Base-by-base conservation (phyloP, 345 rosid genomes). In the Bretschneidera sinensis region DNA sequence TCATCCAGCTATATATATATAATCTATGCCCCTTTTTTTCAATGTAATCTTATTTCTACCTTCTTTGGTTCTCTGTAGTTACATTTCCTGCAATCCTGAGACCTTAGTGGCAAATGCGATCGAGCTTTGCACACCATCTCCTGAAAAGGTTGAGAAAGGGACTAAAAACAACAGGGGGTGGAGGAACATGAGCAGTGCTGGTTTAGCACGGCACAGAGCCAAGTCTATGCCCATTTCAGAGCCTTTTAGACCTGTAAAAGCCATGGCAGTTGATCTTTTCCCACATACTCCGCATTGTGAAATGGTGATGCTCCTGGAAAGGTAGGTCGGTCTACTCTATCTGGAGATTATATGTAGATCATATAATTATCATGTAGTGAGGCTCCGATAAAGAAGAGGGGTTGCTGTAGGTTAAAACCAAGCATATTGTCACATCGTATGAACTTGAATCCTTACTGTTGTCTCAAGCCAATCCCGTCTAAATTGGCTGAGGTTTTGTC, bases 41-140 rank as follows among this genome's bases (percentile, higher is more conserved):
- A 1, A 2, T 33, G 21, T 8, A 33, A 43, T 51, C 59, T 24
- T 52, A 34, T 60, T 9, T 43, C 25, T 16, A 21, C 43, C 11
- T 28, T 55, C 11, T 62, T 64, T 63, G 51, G n/a, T 61, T 28
- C 51, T 61, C 1, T 49, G 52, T 67, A 92, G 97, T 59, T 94
- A 90, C 72, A 94, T 94, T 70, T 94, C 97, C 3, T 94, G 97
- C 79, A 94, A 94, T 77, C 99, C 96, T 1, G 97, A 94, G 71
- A 90, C 89, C 65, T 74, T 94, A 54, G 81, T 85, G 31, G 96
- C 97, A 51, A 94, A 94, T 69, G 86, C 99, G 1, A 90, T 94
- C 45, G 97, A 94, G 81, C 86, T 90, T 8, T 94, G 97, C 81
- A 85, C 95, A 1, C 95, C 92, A 19, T 87, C 91, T 54, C 85